Evolutionary conservation across 805 yeast species (phyloP), one percentile per base, ranked within the genome.

Genomic region (Pichia cephalocereana): DNA sequence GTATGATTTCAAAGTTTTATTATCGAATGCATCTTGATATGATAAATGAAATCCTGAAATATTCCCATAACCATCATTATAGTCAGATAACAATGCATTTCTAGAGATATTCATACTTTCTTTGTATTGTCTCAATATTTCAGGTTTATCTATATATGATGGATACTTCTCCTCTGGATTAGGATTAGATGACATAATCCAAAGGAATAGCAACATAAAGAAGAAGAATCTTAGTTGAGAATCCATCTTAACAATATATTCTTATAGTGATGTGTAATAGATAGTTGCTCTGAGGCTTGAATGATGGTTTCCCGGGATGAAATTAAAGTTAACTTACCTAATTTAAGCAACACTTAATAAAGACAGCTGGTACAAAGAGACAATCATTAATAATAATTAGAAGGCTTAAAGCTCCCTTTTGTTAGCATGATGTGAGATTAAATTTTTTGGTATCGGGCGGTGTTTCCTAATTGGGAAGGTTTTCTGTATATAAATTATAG

Each of bases 1-100:
- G 75, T 82, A 82, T 0, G 77, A 71, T 51, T 74, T 71, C 1
- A 64, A 68, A 28, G 70, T 69, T 44, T 71, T 64, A 12, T 75
- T 75, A 6, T 67, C 61, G 2, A 73, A 19, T 15, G 70, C 72
- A 62, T 83, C 95, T 10, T 71, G 68, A 55, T 85, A 86, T 31
- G 87, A 77, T 34, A 82, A 63, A 56, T 71, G 73, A 49, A 82
- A 77, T 4, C 96, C 96, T 0, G 93, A 83, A 15, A 86, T 62
- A 56, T 85, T 83, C 1, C 85, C 84, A 59, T 80, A 82, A 7
- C 86, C 87, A 5, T 64, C 51, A 18, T 59, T 47, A 60, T 74
- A 82, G 1, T 74, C 70, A 40, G 76, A 54, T 34, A 82, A 62
- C 1, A 62, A 32, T 23, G 48, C 58, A 3, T 61, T 52, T 26